Conservation (phyloP, 2,329 filamentous ascomycete species). For the Hypoxylon sp. region DNA sequence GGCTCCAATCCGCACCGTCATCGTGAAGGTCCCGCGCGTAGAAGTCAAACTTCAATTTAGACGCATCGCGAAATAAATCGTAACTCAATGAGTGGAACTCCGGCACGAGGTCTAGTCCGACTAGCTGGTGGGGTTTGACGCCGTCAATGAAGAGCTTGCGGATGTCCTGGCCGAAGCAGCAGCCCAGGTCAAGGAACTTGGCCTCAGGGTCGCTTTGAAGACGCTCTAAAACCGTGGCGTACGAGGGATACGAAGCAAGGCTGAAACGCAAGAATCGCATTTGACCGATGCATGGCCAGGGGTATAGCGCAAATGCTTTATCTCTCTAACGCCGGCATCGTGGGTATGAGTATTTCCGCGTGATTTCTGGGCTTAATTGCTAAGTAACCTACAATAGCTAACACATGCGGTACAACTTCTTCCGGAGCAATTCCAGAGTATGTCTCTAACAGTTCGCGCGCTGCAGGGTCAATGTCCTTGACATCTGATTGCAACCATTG, state of each 20-base stretch:
- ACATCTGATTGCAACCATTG: slow-evolving; percentile 21
- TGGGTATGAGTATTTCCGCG: slow-evolving; percentile 7
- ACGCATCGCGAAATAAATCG: slow-evolving; percentile 18
- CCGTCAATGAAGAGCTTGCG: slow-evolving; percentile 22
- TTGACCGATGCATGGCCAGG: slow-evolving; percentile 22
- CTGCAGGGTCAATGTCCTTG: slow-evolving; percentile 13
- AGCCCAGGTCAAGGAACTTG: slow-evolving; percentile 17
- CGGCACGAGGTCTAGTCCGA: slow-evolving; percentile 13
- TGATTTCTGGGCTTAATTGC: slow-evolving; percentile 9
- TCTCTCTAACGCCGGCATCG: slow-evolving; percentile 10
- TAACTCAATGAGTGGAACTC: slow-evolving; percentile 20
- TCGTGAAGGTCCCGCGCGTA: slow-evolving; percentile 12
- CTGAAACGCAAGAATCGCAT: slow-evolving; percentile 23
- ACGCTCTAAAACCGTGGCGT: slow-evolving; percentile 8
- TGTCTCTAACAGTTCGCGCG: slow-evolving; percentile 14
- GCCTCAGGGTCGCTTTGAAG: slow-evolving; percentile 10
- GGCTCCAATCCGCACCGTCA: slow-evolving; percentile 15
- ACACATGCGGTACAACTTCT: slow-evolving; percentile 16
- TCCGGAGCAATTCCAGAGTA: slow-evolving; percentile 12
- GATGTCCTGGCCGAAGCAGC: slow-evolving; percentile 22
- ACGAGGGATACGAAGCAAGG: slow-evolving; percentile 17
- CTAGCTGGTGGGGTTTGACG: slow-evolving; percentile 11
- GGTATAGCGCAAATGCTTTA: slow-evolving; percentile 23
- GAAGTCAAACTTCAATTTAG: slow-evolving; percentile 17
- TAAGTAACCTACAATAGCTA: slow-evolving; percentile 17